Evolutionary conservation across 768 basidiomycete genomes (phyloP).

Genomic region (Russula brevipes): DNA sequence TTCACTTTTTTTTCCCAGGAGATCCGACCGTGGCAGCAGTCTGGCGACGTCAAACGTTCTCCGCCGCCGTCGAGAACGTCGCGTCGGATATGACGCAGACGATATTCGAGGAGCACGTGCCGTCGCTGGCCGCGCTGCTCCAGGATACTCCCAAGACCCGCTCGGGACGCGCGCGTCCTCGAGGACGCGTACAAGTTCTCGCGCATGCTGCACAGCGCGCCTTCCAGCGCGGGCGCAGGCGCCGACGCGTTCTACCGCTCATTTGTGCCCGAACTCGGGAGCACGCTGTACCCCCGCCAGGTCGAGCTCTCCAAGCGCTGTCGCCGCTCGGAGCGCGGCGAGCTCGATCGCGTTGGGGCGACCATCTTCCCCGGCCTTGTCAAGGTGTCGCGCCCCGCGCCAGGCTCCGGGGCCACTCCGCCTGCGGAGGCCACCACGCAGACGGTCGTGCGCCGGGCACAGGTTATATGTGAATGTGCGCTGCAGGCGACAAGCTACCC

Average conservation of each 20-base stretch:
- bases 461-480: slow-evolving; percentile 84
- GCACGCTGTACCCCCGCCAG: slow-evolving; percentile 66
- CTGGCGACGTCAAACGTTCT: slow-evolving; percentile 87
- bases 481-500: slow-evolving; percentile 33
- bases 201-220: slow-evolving; percentile 78
- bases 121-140: slow-evolving; percentile 54
- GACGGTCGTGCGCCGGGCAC: slow-evolving; percentile 76
- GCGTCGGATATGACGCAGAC: slow-evolving; percentile 62
- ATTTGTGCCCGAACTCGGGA: slow-evolving; percentile 80
- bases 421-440: slow-evolving; percentile 46
- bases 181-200: slow-evolving; percentile 75
- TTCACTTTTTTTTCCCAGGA: slow-evolving; percentile 38
- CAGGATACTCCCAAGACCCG: slow-evolving; percentile 27
- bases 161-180: slow-evolving; percentile 51
- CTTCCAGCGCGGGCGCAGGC: slow-evolving; percentile 43
- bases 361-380: slow-evolving; percentile 87
- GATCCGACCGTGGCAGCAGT: slow-evolving; percentile 86
- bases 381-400: slow-evolving; percentile 55
- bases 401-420: slow-evolving; percentile 33
- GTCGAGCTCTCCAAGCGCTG: slow-evolving; percentile 85
- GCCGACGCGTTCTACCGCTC: slow-evolving; percentile 77
- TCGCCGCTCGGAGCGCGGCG: slow-evolving; percentile 66
- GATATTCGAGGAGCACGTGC: slow-evolving; percentile 70
- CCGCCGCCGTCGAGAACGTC: slow-evolving; percentile 75
- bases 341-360: slow-evolving; percentile 70